Conservation (phyloP, 495 filamentous ascomycete genomes). For the Daldinia bambusicola region DNA sequence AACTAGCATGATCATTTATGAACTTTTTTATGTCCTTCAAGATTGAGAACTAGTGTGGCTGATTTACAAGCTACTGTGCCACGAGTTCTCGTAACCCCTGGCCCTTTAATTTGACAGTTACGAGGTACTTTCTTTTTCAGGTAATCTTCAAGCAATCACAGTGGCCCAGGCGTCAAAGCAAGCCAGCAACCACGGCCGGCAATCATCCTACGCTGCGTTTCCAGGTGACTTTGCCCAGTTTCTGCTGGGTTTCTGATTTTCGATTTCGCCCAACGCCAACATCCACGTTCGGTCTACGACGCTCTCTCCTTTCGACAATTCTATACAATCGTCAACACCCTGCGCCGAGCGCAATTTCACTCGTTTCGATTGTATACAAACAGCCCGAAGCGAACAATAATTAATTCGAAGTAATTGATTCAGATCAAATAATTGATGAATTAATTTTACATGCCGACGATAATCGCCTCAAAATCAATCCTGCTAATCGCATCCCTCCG, state of each 20-base stretch:
- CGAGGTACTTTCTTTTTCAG: constrained; percentile 7
- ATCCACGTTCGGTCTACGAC: constrained; percentile 9
- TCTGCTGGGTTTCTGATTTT: constrained; percentile 29
- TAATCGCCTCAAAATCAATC: constrained; percentile 3
- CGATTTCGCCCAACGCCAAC: constrained; percentile 33
- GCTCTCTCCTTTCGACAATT: constrained; percentile 25
- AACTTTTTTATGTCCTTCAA: background rate
- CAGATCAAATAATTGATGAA: constrained; percentile 10
- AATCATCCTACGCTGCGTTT: constrained; percentile 11
- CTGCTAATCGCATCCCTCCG: background rate
- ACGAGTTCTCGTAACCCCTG: constrained; percentile 18
- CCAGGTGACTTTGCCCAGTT: constrained; percentile 4
- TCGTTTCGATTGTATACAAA: constrained; percentile 39
- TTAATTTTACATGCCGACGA: constrained; percentile 1
- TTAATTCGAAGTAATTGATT: constrained; percentile 3
- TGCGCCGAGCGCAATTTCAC: constrained; percentile 49
- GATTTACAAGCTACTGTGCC: constrained; percentile 13
- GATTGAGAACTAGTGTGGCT: constrained; percentile 19
- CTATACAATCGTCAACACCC: constrained; percentile 40
- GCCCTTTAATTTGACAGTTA: constrained; percentile 35
- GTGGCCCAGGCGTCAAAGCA: constrained; percentile 18
- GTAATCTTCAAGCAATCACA: constrained; percentile 5
- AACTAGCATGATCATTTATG: constrained; percentile 12
- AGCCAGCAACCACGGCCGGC: constrained; percentile 23
- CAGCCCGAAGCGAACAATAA: background rate